Evolutionary conservation across 257 asterid species (phyloP).

Genomic region (Solanum megistacrolobum): DNA sequence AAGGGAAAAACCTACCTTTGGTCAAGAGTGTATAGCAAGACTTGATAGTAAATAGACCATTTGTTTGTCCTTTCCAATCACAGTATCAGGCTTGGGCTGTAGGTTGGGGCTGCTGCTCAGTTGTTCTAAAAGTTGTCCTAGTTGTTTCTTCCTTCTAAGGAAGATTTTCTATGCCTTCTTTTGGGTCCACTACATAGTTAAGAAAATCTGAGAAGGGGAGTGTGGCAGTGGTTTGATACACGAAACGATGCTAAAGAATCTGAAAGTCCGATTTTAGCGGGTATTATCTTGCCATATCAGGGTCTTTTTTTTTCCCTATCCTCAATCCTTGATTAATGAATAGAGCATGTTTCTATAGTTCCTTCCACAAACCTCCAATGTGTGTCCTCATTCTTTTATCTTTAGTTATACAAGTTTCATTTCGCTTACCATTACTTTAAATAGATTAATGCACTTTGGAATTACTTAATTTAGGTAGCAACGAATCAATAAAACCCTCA

Average conservation of each 20-base stretch:
- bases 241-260: background rate
- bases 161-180: background rate
- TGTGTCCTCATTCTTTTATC: background rate
- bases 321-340: background rate
- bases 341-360: background rate
- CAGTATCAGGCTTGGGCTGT: background rate
- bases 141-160: background rate
- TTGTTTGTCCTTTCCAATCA: background rate
- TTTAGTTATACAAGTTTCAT: background rate
- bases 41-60: background rate
- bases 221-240: background rate
- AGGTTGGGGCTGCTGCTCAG: background rate
- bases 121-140: background rate
- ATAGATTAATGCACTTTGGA: background rate
- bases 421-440: background rate
- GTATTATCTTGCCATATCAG: background rate
- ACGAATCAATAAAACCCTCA: background rate
- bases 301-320: background rate
- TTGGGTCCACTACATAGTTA: background rate
- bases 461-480: background rate
- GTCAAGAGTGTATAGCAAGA: background rate
- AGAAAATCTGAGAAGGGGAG: background rate
- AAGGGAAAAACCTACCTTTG: background rate
- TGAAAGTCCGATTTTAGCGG: background rate
- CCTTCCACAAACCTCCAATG: background rate